Percentiles rank a stretch among this genome's conserved stretches.
Conservation (phyloP, 2,329 filamentous ascomycete species). For the Diplodia seriata region DNA sequence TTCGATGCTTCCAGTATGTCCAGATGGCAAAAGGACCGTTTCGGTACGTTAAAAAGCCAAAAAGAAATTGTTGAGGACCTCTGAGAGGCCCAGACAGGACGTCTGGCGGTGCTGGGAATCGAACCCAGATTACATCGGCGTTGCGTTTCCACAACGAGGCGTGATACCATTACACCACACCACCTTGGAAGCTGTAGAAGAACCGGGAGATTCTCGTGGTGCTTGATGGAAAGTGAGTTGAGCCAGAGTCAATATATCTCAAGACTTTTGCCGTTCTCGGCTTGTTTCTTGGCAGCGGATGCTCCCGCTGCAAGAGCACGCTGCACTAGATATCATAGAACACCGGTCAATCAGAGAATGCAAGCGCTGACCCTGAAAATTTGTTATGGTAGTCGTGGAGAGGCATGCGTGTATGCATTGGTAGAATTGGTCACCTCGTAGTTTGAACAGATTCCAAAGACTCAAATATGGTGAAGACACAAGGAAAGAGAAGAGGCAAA, state of each 20-base stretch:
- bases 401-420: background rate
- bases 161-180: constrained; percentile 21
- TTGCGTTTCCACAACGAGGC: constrained; percentile 18
- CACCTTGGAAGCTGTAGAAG: background rate
- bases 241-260: background rate
- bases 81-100: background rate
- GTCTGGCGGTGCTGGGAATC: constrained; percentile 31
- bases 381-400: background rate
- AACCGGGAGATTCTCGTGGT: background rate
- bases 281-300: background rate
- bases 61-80: background rate
- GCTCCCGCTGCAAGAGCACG: background rate
- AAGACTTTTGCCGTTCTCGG: background rate
- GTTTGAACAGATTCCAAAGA: background rate
- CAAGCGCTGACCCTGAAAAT: background rate
- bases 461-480: background rate
- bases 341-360: background rate
- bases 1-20: background rate
- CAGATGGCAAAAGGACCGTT: no score
- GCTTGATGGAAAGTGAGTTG: background rate
- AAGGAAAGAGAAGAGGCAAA: no score
- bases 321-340: background rate
- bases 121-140: constrained; percentile 22
- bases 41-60: background rate
- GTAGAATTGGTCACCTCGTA: background rate